Conservation (phyloP, 306 rosid genomes). For the Castanea crenata region DNA sequence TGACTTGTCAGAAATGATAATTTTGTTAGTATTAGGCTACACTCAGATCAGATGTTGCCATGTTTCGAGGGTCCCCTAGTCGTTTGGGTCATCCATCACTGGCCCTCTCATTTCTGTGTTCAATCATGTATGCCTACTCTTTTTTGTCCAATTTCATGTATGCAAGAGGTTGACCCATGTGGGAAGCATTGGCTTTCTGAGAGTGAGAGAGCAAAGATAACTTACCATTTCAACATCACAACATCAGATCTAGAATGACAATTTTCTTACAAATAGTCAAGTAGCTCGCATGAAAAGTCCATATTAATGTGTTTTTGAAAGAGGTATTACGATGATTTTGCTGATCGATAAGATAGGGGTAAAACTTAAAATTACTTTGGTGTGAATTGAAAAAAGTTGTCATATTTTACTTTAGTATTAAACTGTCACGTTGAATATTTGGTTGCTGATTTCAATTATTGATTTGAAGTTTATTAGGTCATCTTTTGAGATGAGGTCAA, state of each 20-base stretch:
- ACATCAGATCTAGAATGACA: background rate
- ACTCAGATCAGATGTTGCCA: conserved; percentile 26
- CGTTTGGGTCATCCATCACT: background rate
- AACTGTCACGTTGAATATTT: too few species aligned
- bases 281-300: background rate
- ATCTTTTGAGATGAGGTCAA: too few species aligned
- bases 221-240: background rate
- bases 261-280: background rate
- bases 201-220: background rate
- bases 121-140: background rate
- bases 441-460: too few species aligned
- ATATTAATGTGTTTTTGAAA: background rate
- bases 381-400: too few species aligned
- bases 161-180: background rate
- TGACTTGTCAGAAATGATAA: conserved; percentile 60
- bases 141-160: background rate
- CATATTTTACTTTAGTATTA: too few species aligned
- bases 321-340: background rate
- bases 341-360: background rate
- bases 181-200: background rate
- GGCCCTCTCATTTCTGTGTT: background rate
- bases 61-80: conserved; percentile 38
- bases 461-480: too few species aligned
- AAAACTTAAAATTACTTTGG: background rate
- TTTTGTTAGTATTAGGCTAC: conserved; percentile 42